Evolutionary conservation across 139 green algal species (phyloP).

Genomic region (Chlamydomonas sp.): DNA sequence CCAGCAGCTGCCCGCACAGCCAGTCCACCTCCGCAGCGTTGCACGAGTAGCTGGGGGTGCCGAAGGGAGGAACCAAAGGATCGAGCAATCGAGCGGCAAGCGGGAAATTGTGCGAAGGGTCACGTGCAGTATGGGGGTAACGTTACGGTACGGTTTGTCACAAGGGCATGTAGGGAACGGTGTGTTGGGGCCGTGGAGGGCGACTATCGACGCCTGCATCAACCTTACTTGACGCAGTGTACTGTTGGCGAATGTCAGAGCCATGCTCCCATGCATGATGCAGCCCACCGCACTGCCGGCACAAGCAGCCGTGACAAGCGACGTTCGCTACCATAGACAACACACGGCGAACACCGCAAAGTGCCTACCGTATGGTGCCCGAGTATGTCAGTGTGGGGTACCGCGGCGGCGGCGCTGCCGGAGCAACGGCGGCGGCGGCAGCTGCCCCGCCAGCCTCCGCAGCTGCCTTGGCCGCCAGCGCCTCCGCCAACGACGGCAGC

Average conservation of each 20-base stretch:
- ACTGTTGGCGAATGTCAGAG: too few relatives aligned
- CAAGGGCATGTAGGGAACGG: too few relatives aligned
- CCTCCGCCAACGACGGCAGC: slow-evolving; percentile 30
- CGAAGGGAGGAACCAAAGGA: background rate
- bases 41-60: background rate
- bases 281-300: too few relatives aligned
- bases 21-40: slow-evolving; percentile 31
- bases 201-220: too few relatives aligned
- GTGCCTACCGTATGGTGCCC: background rate
- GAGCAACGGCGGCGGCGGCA: background rate
- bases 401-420: background rate
- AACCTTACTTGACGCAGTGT: too few relatives aligned
- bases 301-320: too few relatives aligned
- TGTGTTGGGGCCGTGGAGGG: too few relatives aligned
- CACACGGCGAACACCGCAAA: too few relatives aligned
- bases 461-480: slow-evolving; percentile 6
- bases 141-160: too few relatives aligned
- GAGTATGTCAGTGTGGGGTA: background rate
- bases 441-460: background rate
- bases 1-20: slow-evolving; percentile 11
- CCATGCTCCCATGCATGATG: too few relatives aligned
- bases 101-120: background rate
- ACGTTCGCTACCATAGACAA: too few relatives aligned
- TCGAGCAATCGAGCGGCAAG: background rate
- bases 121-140: too few relatives aligned